These are phyloP conservation scores for Tetrapyrgos nigripes DNA, from an alignment of 1,284 basidiomycete species.

Conservation along the genomic window DNA sequence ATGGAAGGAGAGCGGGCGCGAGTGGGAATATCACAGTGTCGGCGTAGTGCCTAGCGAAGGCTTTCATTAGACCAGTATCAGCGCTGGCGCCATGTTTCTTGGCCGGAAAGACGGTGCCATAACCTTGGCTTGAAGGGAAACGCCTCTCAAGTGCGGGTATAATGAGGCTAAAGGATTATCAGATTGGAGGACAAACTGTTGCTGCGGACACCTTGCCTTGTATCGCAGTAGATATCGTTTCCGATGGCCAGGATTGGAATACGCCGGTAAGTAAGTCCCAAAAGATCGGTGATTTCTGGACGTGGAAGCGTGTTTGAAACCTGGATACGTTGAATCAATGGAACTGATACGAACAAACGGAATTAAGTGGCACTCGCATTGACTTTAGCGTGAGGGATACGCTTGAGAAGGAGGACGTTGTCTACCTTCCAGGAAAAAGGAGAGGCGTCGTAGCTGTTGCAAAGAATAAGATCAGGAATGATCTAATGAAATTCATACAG, in stretches of 20 bases:
- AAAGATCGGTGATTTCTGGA: conserved; percentile 54
- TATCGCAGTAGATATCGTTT: conserved; percentile 61
- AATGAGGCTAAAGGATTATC: conserved; percentile 42
- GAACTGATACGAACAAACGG: neutral
- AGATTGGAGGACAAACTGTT: neutral
- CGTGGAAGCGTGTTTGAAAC: conserved; percentile 57
- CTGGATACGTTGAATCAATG: conserved; percentile 31
- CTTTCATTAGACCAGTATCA: conserved; percentile 54
- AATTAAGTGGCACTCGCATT: conserved; percentile 41
- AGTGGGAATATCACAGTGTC: conserved; percentile 51
- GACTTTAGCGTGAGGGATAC: conserved; percentile 53
- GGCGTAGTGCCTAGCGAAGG: conserved; percentile 50
- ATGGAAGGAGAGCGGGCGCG: conserved; percentile 47
- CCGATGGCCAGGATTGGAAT: conserved; percentile 65
- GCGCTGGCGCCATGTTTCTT: conserved; percentile 44
- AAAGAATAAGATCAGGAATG: neutral
- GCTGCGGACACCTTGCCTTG: conserved; percentile 33
- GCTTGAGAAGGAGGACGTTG: conserved; percentile 54
- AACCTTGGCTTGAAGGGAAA: conserved; percentile 52
- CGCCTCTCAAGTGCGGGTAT: conserved; percentile 52
- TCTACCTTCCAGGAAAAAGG: conserved; percentile 61
- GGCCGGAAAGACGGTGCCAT: conserved; percentile 54
- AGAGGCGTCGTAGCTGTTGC: conserved; percentile 54
- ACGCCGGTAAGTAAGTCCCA: conserved; percentile 58
- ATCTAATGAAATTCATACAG: neutral